These are phyloP conservation scores for Pyrenophora teres DNA, from an alignment of 2,329 filamentous ascomycete species.

Conservation along the genomic window DNA sequence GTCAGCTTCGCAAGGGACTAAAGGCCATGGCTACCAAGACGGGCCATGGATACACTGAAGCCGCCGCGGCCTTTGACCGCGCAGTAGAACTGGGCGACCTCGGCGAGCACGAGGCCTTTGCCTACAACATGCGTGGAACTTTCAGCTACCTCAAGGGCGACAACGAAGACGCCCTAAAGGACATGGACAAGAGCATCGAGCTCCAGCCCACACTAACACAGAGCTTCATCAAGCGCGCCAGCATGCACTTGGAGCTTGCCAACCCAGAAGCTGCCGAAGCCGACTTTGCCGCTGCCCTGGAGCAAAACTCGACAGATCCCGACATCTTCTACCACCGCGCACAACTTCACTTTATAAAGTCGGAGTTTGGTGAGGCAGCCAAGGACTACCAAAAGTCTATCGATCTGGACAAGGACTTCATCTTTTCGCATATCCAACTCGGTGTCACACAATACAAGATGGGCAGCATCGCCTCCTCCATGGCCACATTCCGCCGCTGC, in stretches of 20 bases:
- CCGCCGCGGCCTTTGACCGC: slow-evolving; percentile 82
- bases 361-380: slow-evolving; percentile 88
- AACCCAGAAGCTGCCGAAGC: slow-evolving; percentile 83
- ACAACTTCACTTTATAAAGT: slow-evolving; percentile 96
- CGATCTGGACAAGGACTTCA: slow-evolving; percentile 92
- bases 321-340: slow-evolving; percentile 99
- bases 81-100: slow-evolving; percentile 82
- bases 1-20: slow-evolving; percentile 82
- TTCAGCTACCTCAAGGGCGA: slow-evolving; percentile 93
- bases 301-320: slow-evolving; percentile 84
- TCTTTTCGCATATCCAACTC: slow-evolving; percentile 99
- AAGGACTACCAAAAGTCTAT: slow-evolving; percentile 99
- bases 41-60: slow-evolving; percentile 88
- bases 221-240: slow-evolving; percentile 98
- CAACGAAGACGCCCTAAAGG: slow-evolving; percentile 77
- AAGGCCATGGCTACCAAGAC: slow-evolving; percentile 83
- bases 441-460: slow-evolving; percentile 99
- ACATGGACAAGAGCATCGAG: slow-evolving; percentile 92
- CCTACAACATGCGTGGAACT: slow-evolving; percentile 95
- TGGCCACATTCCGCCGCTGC: slow-evolving; percentile 96
- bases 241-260: slow-evolving; percentile 92
- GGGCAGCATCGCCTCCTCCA: slow-evolving; percentile 95
- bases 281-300: slow-evolving; percentile 84
- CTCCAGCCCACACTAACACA: slow-evolving; percentile 86
- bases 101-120: slow-evolving; percentile 82